Base-by-base conservation (phyloP, 164 flowering plant genomes). In the Kingdonia uniflora region DNA sequence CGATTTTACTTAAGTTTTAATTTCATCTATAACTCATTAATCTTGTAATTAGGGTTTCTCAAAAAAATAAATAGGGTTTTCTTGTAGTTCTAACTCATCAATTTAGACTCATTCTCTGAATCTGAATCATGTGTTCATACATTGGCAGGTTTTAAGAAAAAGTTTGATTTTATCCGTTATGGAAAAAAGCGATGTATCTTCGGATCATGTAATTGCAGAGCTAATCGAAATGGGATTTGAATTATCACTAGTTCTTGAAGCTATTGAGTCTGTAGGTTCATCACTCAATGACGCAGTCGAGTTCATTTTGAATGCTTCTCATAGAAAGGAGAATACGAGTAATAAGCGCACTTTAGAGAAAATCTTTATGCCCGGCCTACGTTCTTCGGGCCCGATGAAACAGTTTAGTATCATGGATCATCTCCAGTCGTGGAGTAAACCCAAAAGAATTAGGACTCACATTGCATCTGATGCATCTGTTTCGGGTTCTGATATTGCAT, bases 221-320 rank as follows among this genome's bases (percentile, higher is more conserved):
- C 66, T 88, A 49, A 35, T 77, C 24, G 84, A 80, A 43, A 83
- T 83, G 91, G 91, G 91, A 19, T 87, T 82, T 68, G 81, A 80
- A 24, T 47, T 60, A 33, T 64, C 75, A 41, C 51, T 35, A 38
- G 74, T 64, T 43, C 49, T 52, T 21, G 76, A 78, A 64, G 96
- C 90, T 37, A 57, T 81, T 57, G 59, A 78, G 55, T 70, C 67
- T 5, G 85, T 76, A 11, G 96, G 96, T 29, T 72, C 81, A 49
- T 72, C 78, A 19, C 26, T 79, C 22, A 67, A 78, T 45, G 58
- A 57, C 50, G 82, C 79, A 4, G 56, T 79, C 38, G 80, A 79
- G 49, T 79, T 64, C 71, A 65, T 84, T 19, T 29, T 80, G 64
- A 76, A 68, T 56, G 64, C 52, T 39, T 49, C 68, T 55, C 19